A percentile compares a stretch with the other conserved stretches of the same genome.
Evolutionary conservation across 768 basidiomycete genomes (phyloP).

Genomic region (Terana coerulea): DNA sequence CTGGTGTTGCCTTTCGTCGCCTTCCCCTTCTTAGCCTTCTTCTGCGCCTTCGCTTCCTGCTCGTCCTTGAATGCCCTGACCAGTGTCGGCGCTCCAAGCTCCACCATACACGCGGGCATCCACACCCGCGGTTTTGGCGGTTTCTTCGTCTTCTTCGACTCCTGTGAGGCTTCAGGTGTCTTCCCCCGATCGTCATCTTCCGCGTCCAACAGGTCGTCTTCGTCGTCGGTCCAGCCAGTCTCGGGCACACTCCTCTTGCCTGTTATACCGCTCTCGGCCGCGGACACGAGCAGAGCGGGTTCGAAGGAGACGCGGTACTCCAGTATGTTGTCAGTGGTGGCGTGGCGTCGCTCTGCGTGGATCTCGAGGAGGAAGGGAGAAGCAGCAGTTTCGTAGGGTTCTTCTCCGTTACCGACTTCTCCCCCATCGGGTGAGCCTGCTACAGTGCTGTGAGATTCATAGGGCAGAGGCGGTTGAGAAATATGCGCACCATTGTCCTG

Average conservation of each 20-base stretch:
- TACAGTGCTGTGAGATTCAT: background rate
- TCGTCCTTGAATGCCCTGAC: constrained; percentile 64
- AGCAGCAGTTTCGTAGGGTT: constrained; percentile 28
- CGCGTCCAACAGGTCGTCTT: constrained; percentile 49
- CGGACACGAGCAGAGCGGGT: constrained; percentile 59
- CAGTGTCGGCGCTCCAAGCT: constrained; percentile 59
- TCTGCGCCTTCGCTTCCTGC: constrained; percentile 40
- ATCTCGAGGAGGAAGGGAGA: constrained; percentile 59
- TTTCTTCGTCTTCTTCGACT: constrained; percentile 34
- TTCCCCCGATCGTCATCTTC: constrained; percentile 40
- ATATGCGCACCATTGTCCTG: constrained; percentile 29
- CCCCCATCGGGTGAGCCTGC: background rate
- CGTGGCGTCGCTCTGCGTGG: constrained; percentile 59
- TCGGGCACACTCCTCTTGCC: constrained; percentile 44
- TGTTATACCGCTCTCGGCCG: constrained; percentile 63
- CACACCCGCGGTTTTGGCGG: constrained; percentile 66
- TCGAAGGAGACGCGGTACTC: constrained; percentile 82
- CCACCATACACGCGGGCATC: constrained; percentile 81
- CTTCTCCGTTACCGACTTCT: background rate
- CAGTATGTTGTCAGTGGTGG: constrained; percentile 62
- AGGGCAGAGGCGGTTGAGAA: background rate
- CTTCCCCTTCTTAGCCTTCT: background rate
- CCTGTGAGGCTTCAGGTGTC: constrained; percentile 27
- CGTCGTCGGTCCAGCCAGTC: constrained; percentile 31
- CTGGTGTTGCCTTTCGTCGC: background rate